Evolutionary conservation across 768 basidiomycete genomes (phyloP).

Genomic region (Serendipita indica): DNA sequence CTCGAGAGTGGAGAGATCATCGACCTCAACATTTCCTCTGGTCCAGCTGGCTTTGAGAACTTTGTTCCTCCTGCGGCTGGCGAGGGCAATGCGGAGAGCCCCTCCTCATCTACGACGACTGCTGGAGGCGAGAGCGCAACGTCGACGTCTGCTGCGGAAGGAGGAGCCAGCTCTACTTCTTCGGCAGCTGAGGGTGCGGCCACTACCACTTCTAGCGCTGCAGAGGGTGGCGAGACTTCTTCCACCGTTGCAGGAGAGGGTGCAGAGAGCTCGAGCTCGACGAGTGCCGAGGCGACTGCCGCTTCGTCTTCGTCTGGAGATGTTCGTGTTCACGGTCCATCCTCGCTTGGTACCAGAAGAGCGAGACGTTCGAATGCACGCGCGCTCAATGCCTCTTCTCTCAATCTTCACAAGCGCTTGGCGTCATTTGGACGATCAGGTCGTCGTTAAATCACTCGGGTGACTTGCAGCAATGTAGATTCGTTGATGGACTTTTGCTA

Average conservation of each 20-base stretch:
- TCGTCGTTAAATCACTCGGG: no score
- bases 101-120: background rate
- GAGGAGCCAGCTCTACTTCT: background rate
- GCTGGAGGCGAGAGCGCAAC: background rate
- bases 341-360: no score
- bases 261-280: background rate
- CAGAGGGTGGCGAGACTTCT: background rate
- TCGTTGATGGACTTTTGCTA: no score
- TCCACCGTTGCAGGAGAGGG: background rate
- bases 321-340: background rate
- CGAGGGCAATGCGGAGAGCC: background rate
- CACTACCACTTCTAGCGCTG: background rate
- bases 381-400: background rate
- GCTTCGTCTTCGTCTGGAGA: background rate
- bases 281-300: background rate
- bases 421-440: no score
- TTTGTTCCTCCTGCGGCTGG: background rate
- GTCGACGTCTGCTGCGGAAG: background rate
- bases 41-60: constrained; percentile 10
- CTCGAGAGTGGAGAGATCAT: constrained; percentile 11
- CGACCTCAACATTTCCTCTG: constrained; percentile 12
- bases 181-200: background rate
- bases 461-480: no score
- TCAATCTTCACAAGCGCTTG: no score
- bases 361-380: background rate